These are phyloP conservation scores for Metschnikowia cerradonensis DNA, from an alignment of 805 yeast genomes.

Conservation along the genomic window DNA sequence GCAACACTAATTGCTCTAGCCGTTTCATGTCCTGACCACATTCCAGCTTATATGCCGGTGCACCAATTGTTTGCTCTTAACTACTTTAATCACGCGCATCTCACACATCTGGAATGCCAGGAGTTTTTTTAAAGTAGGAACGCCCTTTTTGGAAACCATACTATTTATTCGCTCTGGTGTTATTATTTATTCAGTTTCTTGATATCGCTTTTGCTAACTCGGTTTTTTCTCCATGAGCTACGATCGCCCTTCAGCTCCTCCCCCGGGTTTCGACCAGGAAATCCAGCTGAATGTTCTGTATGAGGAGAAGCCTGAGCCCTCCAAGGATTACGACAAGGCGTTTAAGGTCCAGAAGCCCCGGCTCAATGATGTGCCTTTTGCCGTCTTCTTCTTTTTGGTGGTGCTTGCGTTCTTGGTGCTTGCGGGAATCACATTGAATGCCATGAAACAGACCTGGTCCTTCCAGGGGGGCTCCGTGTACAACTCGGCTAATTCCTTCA, in stretches of 20 bases:
- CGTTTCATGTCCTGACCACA: background rate
- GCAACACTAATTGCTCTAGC: background rate
- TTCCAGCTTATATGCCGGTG: background rate
- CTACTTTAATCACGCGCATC: background rate
- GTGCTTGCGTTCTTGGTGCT: constrained; percentile 67
- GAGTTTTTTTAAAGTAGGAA: too few relatives aligned
- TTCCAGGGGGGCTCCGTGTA: constrained; percentile 65
- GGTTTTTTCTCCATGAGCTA: constrained; percentile 4
- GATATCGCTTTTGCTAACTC: background rate
- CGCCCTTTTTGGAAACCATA: too few relatives aligned
- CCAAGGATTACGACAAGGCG: constrained; percentile 55
- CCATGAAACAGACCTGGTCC: constrained; percentile 53
- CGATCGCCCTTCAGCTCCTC: constrained; percentile 8
- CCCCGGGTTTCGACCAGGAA: constrained; percentile 25
- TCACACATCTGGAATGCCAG: background rate
- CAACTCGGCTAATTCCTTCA: constrained; percentile 46
- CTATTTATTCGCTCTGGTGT: too few relatives aligned
- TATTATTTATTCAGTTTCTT: background rate
- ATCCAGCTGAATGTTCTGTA: constrained; percentile 19
- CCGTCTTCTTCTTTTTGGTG: constrained; percentile 44
- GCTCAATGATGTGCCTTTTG: constrained; percentile 70
- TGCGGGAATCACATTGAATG: constrained; percentile 63
- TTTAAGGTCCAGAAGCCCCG: constrained; percentile 62
- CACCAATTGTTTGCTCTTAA: background rate
- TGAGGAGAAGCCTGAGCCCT: constrained; percentile 30